Percentiles rank a stretch among this genome's conserved stretches.
These are phyloP conservation scores for Zygoascus hellenicus DNA, from an alignment of 1,139 yeast genomes.

Conservation along the genomic window DNA sequence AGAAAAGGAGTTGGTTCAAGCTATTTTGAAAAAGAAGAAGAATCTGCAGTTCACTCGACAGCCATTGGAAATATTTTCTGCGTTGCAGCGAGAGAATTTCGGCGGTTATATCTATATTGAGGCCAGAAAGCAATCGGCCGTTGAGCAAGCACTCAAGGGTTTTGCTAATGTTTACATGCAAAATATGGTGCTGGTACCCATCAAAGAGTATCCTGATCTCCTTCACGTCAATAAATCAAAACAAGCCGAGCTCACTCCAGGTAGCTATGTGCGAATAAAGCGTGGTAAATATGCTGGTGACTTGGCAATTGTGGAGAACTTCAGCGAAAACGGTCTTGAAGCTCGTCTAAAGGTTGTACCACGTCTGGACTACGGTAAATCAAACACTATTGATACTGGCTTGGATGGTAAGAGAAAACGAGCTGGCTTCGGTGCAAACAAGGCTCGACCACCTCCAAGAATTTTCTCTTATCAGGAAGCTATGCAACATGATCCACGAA, in stretches of 20 bases:
- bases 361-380: constrained; percentile 81
- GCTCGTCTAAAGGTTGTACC: constrained; percentile 91
- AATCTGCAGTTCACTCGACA: constrained; percentile 57
- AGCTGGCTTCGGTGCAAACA: constrained; percentile 42
- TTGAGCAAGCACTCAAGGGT: constrained; percentile 80
- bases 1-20: constrained; percentile 86
- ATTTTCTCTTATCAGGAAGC: constrained; percentile 62
- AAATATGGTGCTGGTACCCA: constrained; percentile 81
- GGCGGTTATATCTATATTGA: constrained; percentile 89
- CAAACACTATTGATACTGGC: constrained; percentile 54
- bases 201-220: constrained; percentile 90
- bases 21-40: constrained; percentile 69
- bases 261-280: constrained; percentile 83
- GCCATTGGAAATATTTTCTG: constrained; percentile 76
- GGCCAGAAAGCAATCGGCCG: constrained; percentile 91
- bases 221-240: constrained; percentile 84
- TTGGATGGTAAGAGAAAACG: constrained; percentile 46
- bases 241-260: constrained; percentile 84
- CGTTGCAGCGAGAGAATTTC: constrained; percentile 90
- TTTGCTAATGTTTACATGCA: constrained; percentile 73
- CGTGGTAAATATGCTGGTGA: constrained; percentile 93
- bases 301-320: constrained; percentile 85
- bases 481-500: constrained; percentile 53
- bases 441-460: constrained; percentile 76
- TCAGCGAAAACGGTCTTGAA: constrained; percentile 91